Base-by-base conservation (phyloP, 306 rosid species). In the Cyclanthera cordifolia region DNA sequence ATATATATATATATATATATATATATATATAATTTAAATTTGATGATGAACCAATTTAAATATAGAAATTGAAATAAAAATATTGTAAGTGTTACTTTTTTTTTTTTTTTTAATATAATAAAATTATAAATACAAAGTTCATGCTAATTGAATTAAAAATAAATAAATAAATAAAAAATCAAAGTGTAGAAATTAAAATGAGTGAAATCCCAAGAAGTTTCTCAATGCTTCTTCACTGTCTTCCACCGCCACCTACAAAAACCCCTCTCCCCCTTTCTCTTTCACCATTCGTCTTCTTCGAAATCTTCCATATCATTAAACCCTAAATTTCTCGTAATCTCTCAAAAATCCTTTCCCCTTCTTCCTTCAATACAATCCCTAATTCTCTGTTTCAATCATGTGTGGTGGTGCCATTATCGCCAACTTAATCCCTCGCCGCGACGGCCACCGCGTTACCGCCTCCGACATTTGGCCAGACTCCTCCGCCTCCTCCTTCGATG, bases 391-490 rank as follows among this genome's bases (percentile, higher is more conserved):
- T 63, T 58, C 25, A 39, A 50, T 41, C 72, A 90, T 92, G 98
- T 89, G 98, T 75, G 93, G 95, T 69, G 96, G 96, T 72, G 96
- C 95, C 73, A 83, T 85, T 50, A 78, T 92, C 50, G 74, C 88
- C 28, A 77, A 75, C 70, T 58, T 89, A 74, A 84, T 85, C 51
- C 93, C 93, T 34, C 86, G 88, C 45, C 83, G 76, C 14, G 16
- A 45, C 68, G 77, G 66, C 55, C 85, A 82, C 24, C 74, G 78
- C 20, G 82, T 67, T 19, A 25, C 79, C 20, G 72, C 86, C 53
- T 76, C 87, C 6, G 90, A 81, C 2, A 28, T 79, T 49, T 89
- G 92, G 96, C 95, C 95, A n/a, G 67, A 74, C 75, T 79, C 91
- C 3, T 5, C 59, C n/a, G n/a, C 15, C 43, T 66, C 74, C 60